Percentiles rank a stretch among this genome's conserved stretches.
Evolutionary conservation across 2,329 filamentous ascomycete genomes (phyloP).

Genomic region (Pezicula radicicola): DNA sequence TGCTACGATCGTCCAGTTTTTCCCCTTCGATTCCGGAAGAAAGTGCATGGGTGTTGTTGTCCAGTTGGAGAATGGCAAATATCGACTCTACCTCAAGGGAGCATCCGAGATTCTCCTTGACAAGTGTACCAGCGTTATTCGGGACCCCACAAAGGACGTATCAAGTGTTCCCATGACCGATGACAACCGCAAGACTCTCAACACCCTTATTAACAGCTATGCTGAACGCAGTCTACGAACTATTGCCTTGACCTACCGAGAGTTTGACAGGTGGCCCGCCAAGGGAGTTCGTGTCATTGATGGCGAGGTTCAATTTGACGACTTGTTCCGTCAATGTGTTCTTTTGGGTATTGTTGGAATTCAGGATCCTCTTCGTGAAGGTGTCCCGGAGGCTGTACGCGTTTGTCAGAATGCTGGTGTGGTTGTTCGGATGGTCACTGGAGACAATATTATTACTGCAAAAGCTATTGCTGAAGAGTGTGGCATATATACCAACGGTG

Average conservation of each 20-base stretch:
- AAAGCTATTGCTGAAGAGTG: constrained; percentile 72
- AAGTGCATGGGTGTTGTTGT: constrained; percentile 70
- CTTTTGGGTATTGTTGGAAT: constrained; percentile 73
- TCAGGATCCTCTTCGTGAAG: constrained; percentile 68
- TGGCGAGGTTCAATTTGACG: constrained; percentile 65
- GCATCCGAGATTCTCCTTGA: constrained; percentile 48
- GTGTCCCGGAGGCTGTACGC: constrained; percentile 64
- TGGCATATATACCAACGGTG: constrained; percentile 53
- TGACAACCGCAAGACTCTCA: constrained; percentile 52
- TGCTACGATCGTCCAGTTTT: constrained; percentile 51
- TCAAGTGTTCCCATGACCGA: constrained; percentile 48
- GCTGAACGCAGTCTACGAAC: constrained; percentile 69
- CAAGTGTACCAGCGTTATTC: constrained; percentile 47
- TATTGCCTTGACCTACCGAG: constrained; percentile 70
- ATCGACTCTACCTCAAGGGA: constrained; percentile 48
- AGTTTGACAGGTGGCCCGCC: constrained; percentile 69
- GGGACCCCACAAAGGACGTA: constrained; percentile 55
- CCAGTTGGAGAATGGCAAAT: constrained; percentile 41
- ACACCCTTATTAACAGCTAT: constrained; percentile 56
- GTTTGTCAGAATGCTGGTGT: constrained; percentile 68
- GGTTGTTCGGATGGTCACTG: constrained; percentile 71
- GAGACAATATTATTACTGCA: constrained; percentile 70
- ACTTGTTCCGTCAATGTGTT: constrained; percentile 68
- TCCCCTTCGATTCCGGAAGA: constrained; percentile 37
- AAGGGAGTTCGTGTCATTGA: constrained; percentile 49